phyloP scores from a whole-genome alignment of 2,329 filamentous ascomycete species.

The Alternaria ventricosa region DNA sequence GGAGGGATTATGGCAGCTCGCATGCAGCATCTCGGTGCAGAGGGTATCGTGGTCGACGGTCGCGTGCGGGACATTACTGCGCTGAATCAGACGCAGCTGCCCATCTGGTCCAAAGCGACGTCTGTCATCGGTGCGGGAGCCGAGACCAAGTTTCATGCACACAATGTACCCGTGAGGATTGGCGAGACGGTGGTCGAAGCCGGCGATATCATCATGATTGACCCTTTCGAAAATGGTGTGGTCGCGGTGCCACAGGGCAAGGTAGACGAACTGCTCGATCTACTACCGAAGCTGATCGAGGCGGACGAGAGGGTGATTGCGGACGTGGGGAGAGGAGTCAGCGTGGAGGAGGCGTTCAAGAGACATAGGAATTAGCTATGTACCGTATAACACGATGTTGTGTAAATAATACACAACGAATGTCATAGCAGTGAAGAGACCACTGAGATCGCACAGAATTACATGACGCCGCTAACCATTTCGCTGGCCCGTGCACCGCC shows the following conservation, averaged over 20 bases:
- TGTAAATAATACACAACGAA: not conserved
- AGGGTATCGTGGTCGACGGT: constrained; percentile 71
- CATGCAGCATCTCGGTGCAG: constrained; percentile 67
- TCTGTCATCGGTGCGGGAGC: constrained; percentile 66
- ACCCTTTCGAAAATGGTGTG: constrained; percentile 69
- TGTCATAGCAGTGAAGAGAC: not conserved
- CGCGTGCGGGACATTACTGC: constrained; percentile 71
- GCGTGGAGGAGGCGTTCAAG: constrained; percentile 71
- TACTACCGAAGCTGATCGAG: constrained; percentile 57
- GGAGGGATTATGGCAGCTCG: constrained; percentile 79
- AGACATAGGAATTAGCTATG: constrained; percentile 51
- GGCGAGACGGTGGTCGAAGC: constrained; percentile 46
- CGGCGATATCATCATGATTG: constrained; percentile 73
- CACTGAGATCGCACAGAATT: constrained; percentile 29
- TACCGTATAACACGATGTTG: not conserved
- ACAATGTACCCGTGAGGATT: constrained; percentile 51
- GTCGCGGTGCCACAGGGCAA: constrained; percentile 70
- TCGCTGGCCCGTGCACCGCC: constrained; percentile 18
- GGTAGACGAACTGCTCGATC: constrained; percentile 64
- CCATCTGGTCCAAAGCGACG: constrained; percentile 65
- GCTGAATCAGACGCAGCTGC: constrained; percentile 61
- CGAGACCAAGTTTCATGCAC: constrained; percentile 63
- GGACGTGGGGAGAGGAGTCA: constrained; percentile 68
- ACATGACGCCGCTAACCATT: constrained; percentile 30
- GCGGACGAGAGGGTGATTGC: constrained; percentile 56